Evolutionary conservation across 371 early-diverging fungal genomes (phyloP).

Genomic region (Parasitella parasitica): DNA sequence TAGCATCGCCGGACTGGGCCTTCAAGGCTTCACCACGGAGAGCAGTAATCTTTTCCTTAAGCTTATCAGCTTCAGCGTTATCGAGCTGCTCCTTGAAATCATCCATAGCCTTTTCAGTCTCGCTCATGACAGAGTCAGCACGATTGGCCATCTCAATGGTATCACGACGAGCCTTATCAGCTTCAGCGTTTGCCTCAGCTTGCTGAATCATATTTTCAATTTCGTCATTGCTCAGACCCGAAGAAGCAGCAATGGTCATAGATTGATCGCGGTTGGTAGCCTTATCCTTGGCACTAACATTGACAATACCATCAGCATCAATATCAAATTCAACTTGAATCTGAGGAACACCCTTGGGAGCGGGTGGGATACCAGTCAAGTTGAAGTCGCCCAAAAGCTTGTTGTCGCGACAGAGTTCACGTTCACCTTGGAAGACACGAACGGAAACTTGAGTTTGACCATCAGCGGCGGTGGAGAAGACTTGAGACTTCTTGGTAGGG

Average conservation of each 20-base stretch:
- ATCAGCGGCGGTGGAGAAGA: conserved; percentile 99
- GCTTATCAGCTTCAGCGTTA: conserved; percentile 75
- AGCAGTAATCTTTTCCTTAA: conserved; percentile 77
- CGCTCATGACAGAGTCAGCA: conserved; percentile 88
- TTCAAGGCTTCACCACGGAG: conserved; percentile 71
- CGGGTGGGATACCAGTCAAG: conserved; percentile 85
- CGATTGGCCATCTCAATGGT: conserved; percentile 93
- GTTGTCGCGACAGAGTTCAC: conserved; percentile 96
- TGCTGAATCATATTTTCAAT: conserved; percentile 96
- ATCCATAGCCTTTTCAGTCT: conserved; percentile 91
- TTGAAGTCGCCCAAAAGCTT: conserved; percentile 98
- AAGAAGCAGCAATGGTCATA: conserved; percentile 91
- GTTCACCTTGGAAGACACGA: conserved; percentile 99
- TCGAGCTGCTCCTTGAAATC: conserved; percentile 95
- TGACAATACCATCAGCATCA: conserved; percentile 99
- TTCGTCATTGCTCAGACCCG: conserved; percentile 94
- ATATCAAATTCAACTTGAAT: conserved; percentile 98
- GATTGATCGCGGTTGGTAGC: conserved; percentile 91
- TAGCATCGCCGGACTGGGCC: conserved; percentile 66
- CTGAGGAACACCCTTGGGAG: conserved; percentile 93
- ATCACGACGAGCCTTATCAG: conserved; percentile 91
- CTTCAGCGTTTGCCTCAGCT: conserved; percentile 89
- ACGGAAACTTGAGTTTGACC: conserved; percentile 98
- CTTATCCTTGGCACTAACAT: conserved; percentile 97
- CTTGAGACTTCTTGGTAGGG: conserved; percentile 99